phyloP scores from a whole-genome alignment of 2,329 filamentous ascomycete genomes.

The Phoma sp. region DNA sequence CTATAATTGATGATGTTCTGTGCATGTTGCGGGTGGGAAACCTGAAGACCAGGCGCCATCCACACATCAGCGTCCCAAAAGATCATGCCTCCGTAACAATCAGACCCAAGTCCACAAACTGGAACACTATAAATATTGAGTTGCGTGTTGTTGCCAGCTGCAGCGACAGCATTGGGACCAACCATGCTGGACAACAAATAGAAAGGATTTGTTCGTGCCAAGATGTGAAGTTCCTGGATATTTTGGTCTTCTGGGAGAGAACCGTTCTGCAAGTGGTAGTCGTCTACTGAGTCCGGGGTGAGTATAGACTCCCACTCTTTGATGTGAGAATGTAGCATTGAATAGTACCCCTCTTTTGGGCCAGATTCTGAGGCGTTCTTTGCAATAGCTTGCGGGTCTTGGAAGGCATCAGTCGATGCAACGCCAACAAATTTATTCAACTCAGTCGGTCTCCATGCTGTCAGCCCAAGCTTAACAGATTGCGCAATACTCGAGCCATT shows the following conservation, averaged over 20 bases:
- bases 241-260: slow-evolving; percentile 64
- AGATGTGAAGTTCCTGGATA: slow-evolving; percentile 64
- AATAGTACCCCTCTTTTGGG: slow-evolving; percentile 62
- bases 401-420: slow-evolving; percentile 73
- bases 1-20: slow-evolving; percentile 72
- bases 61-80: slow-evolving; percentile 73
- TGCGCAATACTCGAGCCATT: slow-evolving; percentile 73
- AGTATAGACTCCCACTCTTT: slow-evolving; percentile 69
- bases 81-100: slow-evolving; percentile 71
- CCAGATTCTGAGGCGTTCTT: slow-evolving; percentile 61
- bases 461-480: slow-evolving; percentile 61
- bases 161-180: slow-evolving; percentile 61
- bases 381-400: slow-evolving; percentile 63
- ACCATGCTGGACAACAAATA: slow-evolving; percentile 65
- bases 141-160: slow-evolving; percentile 56
- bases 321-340: slow-evolving; percentile 63
- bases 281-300: slow-evolving; percentile 68
- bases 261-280: slow-evolving; percentile 65
- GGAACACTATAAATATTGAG: slow-evolving; percentile 70
- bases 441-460: slow-evolving; percentile 60
- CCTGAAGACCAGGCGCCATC: slow-evolving; percentile 72
- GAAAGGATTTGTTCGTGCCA: slow-evolving; percentile 63
- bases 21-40: slow-evolving; percentile 68
- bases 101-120: slow-evolving; percentile 72
- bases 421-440: slow-evolving; percentile 73